Conservation (phyloP, 139 green algal species). For the Pleodorina starrii region DNA sequence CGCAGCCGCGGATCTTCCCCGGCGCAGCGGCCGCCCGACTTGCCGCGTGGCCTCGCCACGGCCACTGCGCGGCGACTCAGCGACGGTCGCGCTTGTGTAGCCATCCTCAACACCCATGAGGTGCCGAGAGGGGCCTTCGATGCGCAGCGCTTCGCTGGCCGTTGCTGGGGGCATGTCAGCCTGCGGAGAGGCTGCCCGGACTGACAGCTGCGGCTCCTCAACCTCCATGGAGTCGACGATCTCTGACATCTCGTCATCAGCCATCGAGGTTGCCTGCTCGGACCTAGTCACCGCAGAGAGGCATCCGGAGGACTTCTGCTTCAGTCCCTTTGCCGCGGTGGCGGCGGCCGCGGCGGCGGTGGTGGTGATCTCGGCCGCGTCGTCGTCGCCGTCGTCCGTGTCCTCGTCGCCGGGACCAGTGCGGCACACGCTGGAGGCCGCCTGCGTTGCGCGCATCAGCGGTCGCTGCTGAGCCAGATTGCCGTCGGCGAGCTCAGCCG, state of each 20-base stretch:
- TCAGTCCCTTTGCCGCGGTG: neutral
- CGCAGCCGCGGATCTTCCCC: too few relatives aligned
- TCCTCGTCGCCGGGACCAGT: neutral
- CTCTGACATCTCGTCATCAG: neutral
- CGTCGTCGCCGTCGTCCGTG: neutral
- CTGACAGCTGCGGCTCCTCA: neutral
- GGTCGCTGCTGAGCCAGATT: neutral
- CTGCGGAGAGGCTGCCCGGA: neutral
- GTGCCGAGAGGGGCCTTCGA: neutral
- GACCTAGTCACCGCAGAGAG: neutral
- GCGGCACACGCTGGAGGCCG: neutral
- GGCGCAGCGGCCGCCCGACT: too few relatives aligned
- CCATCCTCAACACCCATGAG: neutral
- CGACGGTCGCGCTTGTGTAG: too few relatives aligned
- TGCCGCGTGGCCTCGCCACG: too few relatives aligned
- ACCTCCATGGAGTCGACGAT: neutral
- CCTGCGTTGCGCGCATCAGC: neutral
- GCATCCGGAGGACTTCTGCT: neutral
- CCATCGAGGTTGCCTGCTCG: neutral
- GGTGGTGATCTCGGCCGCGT: neutral
- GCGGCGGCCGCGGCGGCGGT: neutral
- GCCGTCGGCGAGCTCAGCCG: neutral
- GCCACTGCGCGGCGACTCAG: too few relatives aligned
- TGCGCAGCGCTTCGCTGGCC: neutral
- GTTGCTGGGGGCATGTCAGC: neutral